A percentile compares a stretch with the other conserved stretches of the same genome.
These are phyloP conservation scores for Flaveria trinervia DNA, from an alignment of 129 eudicot species.

Conservation along the genomic window DNA sequence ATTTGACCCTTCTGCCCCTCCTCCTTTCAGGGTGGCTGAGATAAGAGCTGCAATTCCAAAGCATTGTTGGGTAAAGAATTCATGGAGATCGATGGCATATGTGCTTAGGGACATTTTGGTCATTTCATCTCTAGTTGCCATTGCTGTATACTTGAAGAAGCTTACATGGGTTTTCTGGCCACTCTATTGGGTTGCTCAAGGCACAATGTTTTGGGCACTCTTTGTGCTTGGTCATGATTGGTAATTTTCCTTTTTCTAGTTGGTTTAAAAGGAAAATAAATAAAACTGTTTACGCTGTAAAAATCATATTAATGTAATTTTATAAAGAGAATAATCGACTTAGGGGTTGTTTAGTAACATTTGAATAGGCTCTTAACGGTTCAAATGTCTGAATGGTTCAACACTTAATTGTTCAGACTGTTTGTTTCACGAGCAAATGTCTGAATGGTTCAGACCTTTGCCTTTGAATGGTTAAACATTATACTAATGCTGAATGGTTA, in stretches of 20 bases:
- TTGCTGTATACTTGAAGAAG: constrained; percentile 41
- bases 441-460: no score
- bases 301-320: no score
- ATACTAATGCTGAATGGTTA: no score
- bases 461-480: no score
- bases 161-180: constrained; percentile 60
- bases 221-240: constrained; percentile 90
- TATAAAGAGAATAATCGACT: no score
- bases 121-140: constrained; percentile 35
- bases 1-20: constrained; percentile 69
- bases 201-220: constrained; percentile 85
- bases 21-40: constrained; percentile 72
- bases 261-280: no score
- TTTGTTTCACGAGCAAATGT: no score
- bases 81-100: constrained; percentile 63
- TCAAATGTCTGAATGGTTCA: no score
- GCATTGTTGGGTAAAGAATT: constrained; percentile 76
- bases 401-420: no score
- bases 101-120: constrained; percentile 58
- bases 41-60: constrained; percentile 71
- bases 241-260: constrained; percentile 30
- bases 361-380: no score
- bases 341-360: no score
- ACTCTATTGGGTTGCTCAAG: constrained; percentile 69
- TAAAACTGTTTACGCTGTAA: no score